phyloP scores from a whole-genome alignment of 805 yeast genomes.

The Kluyveromyces nonfermentans region DNA sequence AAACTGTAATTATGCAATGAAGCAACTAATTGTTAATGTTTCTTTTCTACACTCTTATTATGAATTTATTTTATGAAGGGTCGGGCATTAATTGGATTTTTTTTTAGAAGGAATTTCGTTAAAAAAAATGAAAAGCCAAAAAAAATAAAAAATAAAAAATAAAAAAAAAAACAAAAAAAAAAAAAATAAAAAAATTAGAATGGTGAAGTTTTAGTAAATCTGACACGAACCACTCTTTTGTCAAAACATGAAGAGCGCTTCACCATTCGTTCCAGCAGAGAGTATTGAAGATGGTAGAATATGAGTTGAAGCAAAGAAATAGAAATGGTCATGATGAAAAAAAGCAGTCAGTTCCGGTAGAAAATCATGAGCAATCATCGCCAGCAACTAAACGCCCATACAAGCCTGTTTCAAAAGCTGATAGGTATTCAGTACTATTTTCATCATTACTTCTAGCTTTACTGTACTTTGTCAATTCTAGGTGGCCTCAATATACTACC shows the following conservation, averaged over 20 bases:
- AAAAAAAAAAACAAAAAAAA: background rate
- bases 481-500: conserved; percentile 18
- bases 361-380: background rate
- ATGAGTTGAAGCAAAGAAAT: background rate
- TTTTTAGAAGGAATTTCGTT: too few species aligned
- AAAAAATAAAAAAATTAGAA: background rate
- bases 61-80: too few species aligned
- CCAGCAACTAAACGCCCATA: conserved; percentile 4
- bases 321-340: background rate
- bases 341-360: background rate
- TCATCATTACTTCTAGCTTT: conserved; percentile 16
- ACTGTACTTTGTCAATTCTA: conserved; percentile 17
- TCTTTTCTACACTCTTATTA: too few species aligned
- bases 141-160: background rate
- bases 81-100: too few species aligned
- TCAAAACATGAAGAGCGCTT: background rate
- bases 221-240: background rate
- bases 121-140: too few species aligned
- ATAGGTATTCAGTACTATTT: conserved; percentile 24
- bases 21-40: too few species aligned
- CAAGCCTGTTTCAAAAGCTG: conserved; percentile 9
- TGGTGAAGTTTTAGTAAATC: background rate
- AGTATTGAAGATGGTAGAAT: background rate
- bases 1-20: too few species aligned
- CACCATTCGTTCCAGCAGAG: background rate